These are phyloP conservation scores for Austroboletus eburneus DNA, from an alignment of 768 basidiomycete genomes.

Conservation along the genomic window DNA sequence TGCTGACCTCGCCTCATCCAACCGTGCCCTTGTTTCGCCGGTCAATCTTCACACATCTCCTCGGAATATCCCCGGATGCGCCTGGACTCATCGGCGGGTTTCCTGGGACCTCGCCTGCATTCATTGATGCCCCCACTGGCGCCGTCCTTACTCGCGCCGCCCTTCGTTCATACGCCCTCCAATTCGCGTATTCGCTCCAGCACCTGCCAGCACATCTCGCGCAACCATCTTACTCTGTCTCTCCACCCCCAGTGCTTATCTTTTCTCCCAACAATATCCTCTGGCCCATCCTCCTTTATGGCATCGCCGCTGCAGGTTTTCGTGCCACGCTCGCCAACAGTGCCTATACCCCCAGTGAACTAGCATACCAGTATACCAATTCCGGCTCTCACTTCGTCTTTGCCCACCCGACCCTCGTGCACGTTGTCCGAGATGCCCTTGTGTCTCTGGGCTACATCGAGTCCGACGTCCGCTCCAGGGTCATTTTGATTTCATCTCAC, in stretches of 20 bases:
- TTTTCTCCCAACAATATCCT: conserved; percentile 68
- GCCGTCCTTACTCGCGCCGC: conserved; percentile 52
- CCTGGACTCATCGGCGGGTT: conserved; percentile 37
- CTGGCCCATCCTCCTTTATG: conserved; percentile 45
- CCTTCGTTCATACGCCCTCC: conserved; percentile 49
- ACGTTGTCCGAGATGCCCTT: conserved; percentile 54
- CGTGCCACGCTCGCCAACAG: conserved; percentile 71
- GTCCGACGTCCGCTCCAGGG: conserved; percentile 45
- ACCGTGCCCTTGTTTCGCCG: conserved; percentile 19
- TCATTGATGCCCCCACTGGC: conserved; percentile 55
- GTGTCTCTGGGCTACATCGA: conserved; percentile 42
- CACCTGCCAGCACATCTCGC: conserved; percentile 41
- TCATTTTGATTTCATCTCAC: conserved; percentile 51
- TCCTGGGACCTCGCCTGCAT: conserved; percentile 46
- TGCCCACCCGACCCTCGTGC: conserved; percentile 55
- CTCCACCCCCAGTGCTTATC: conserved; percentile 48
- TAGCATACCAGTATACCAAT: conserved; percentile 68
- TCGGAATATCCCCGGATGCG: conserved; percentile 14
- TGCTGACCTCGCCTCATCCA: conserved; percentile 19
- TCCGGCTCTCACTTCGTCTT: conserved; percentile 62
- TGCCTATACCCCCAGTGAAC: conserved; percentile 62
- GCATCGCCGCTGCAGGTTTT: conserved; percentile 59
- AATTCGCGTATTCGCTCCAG: conserved; percentile 55
- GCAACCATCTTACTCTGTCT: conserved; percentile 52
- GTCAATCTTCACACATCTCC: conserved; percentile 31